A percentile compares a stretch with the other conserved stretches of the same genome.
These are phyloP conservation scores for Backusella tuberculispora DNA, from an alignment of 192 early-diverging fungal species.

Conservation along the genomic window DNA sequence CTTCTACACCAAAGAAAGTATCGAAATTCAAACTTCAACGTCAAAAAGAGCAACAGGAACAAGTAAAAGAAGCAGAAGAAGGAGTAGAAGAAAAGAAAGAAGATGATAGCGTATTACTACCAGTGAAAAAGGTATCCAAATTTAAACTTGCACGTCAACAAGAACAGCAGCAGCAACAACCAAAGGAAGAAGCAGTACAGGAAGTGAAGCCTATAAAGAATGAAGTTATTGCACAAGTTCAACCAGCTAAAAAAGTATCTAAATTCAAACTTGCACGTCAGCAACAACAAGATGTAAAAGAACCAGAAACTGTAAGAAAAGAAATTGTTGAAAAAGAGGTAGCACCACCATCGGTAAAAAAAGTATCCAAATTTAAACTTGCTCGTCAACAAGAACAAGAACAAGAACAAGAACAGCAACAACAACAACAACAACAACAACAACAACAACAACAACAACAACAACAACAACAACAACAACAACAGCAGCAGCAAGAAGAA, in stretches of 20 bases:
- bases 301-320: not conserved
- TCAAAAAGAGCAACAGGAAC: conserved; percentile 17
- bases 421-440: not conserved
- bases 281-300: conserved; percentile 11
- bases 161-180: conserved; percentile 4
- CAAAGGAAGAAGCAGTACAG: not conserved
- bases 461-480: not conserved
- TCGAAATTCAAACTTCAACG: conserved; percentile 29
- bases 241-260: conserved; percentile 28
- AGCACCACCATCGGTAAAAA: not conserved
- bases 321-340: not conserved
- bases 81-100: not conserved
- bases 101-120: not conserved
- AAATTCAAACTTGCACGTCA: conserved; percentile 35
- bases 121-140: conserved; percentile 22
- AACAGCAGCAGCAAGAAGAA: not conserved
- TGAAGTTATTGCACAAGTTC: conserved; percentile 3
- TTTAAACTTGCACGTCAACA: conserved; percentile 29
- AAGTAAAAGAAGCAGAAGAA: not conserved
- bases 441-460: not conserved
- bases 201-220: not conserved
- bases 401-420: not conserved
- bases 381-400: conserved; percentile 7
- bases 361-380: conserved; percentile 19
- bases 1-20: conserved; percentile 32